phyloP scores from a whole-genome alignment of 2,329 filamentous ascomycete species.

The Aspergillus texensis region DNA sequence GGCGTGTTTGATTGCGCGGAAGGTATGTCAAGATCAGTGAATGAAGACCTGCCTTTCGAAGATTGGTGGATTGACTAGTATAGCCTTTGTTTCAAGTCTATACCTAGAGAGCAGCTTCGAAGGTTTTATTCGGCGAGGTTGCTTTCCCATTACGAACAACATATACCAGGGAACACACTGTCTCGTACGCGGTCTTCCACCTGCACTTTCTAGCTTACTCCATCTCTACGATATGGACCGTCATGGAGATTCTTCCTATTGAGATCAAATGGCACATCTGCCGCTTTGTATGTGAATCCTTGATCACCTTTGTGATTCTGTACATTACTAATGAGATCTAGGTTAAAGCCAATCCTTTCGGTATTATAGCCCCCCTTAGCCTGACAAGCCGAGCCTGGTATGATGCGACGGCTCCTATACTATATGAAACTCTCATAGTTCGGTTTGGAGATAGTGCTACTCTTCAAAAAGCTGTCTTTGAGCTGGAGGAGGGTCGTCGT shows the following conservation, averaged over 20 bases:
- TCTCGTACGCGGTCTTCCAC: too few relatives aligned
- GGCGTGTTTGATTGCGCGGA: not conserved
- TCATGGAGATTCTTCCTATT: not conserved
- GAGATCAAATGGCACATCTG: not conserved
- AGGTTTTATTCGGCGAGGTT: too few relatives aligned
- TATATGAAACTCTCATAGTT: not conserved
- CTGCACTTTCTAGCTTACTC: too few relatives aligned
- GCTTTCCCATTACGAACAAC: too few relatives aligned
- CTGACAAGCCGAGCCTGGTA: not conserved
- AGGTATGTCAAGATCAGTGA: not conserved
- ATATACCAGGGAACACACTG: too few relatives aligned
- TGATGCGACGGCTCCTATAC: not conserved
- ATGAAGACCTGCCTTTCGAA: not conserved
- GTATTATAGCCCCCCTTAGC: not conserved
- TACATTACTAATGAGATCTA: not conserved
- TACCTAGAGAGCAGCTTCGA: too few relatives aligned
- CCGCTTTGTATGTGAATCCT: not conserved
- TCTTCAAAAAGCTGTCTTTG: not conserved
- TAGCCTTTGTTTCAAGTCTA: too few relatives aligned
- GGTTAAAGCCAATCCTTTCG: not conserved
- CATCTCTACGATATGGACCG: not conserved
- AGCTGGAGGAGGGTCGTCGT: not conserved
- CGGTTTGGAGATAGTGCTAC: not conserved
- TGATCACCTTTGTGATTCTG: not conserved
- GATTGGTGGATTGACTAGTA: too few relatives aligned